A percentile compares a stretch with the other conserved stretches of the same genome.
Conservation (phyloP, 73 alveolate species). For the Halteria grandinella region DNA sequence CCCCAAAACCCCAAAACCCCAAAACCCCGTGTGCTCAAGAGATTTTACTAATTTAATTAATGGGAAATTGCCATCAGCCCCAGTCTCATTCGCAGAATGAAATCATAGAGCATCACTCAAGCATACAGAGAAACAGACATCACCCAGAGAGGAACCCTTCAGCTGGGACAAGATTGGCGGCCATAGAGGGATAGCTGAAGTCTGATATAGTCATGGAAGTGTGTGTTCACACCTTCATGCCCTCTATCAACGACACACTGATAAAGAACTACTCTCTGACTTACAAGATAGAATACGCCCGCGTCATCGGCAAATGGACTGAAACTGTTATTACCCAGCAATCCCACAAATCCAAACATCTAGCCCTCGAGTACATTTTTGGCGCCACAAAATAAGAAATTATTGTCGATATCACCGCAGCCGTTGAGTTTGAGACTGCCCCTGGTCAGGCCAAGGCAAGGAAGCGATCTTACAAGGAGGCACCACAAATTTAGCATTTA, state of each 20-base stretch:
- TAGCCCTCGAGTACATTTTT: constrained; percentile 14
- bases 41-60: no score
- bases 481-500: background rate
- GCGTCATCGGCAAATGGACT: constrained; percentile 23
- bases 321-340: background rate
- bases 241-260: no score
- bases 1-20: no score
- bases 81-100: no score
- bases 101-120: no score
- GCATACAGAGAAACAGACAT: no score
- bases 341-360: background rate
- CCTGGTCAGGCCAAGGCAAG: background rate
- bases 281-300: constrained; percentile 41
- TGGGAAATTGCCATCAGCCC: no score
- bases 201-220: background rate
- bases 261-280: constrained; percentile 24
- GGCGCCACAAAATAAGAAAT: constrained; percentile 25
- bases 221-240: background rate
- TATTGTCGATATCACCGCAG: background rate
- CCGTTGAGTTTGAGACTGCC: background rate
- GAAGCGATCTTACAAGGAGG: background rate
- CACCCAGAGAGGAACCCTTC: no score
- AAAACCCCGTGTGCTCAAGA: no score
- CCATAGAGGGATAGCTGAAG: no score
- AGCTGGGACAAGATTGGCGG: no score